phyloP scores from a whole-genome alignment of 495 filamentous ascomycete genomes.

The Neurospora sp. region DNA sequence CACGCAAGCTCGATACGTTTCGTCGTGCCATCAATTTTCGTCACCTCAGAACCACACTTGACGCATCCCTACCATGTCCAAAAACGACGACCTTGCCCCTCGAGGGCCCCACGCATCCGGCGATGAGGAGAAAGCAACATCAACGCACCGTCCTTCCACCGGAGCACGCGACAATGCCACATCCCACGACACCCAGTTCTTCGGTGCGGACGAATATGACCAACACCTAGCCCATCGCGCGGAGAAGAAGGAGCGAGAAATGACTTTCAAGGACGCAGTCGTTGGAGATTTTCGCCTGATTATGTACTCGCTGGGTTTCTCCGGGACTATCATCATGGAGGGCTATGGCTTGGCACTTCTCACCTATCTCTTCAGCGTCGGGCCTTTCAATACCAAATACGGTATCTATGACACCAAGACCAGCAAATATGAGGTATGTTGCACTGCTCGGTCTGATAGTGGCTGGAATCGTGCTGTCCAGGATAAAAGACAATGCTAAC shows the following conservation, averaged over 20 bases:
- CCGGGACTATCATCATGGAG: slow-evolving; percentile 25
- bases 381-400: slow-evolving; percentile 48
- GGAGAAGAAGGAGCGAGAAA: slow-evolving; percentile 8
- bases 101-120: not conserved
- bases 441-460: not conserved
- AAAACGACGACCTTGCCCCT: not conserved
- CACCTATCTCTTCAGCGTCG: slow-evolving; percentile 27
- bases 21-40: not conserved
- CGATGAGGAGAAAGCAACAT: not conserved
- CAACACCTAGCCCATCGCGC: slow-evolving; percentile 7
- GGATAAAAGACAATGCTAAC: slow-evolving; percentile 20
- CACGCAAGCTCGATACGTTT: not conserved
- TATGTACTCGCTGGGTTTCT: slow-evolving; percentile 20
- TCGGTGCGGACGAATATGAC: slow-evolving; percentile 5
- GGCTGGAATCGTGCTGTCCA: slow-evolving; percentile 39
- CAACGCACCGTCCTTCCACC: not conserved
- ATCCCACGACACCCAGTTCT: not conserved
- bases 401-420: slow-evolving; percentile 22
- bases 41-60: not conserved
- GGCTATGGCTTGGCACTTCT: slow-evolving; percentile 31
- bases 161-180: not conserved
- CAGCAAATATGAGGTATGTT: slow-evolving; percentile 17
- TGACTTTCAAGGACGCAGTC: slow-evolving; percentile 15
- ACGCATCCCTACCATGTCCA: not conserved
- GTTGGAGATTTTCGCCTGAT: slow-evolving; percentile 13